Evolutionary conservation across 2,329 filamentous ascomycete species (phyloP).

Genomic region (Ophiosphaerella narmari): DNA sequence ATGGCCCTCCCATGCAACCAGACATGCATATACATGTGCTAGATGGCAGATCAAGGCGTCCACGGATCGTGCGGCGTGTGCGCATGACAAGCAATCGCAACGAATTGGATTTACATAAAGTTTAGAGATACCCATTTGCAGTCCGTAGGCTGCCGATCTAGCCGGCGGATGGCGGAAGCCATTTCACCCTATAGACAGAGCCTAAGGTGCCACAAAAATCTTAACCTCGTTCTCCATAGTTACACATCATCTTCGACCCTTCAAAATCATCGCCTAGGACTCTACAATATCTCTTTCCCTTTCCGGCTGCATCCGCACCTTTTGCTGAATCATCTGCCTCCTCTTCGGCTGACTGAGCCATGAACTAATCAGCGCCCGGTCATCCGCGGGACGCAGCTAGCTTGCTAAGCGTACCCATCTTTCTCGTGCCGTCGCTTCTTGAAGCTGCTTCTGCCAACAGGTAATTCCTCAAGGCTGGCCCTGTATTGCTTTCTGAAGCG

Average conservation of each 20-base stretch:
- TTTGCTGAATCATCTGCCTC: conserved; percentile 6
- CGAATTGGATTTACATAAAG: no score
- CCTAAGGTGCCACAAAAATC: not conserved
- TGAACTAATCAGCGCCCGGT: conserved; percentile 19
- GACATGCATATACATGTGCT: no score
- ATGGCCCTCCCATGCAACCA: no score
- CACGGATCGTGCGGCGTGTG: no score
- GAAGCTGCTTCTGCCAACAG: not conserved
- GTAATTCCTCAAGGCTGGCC: conserved; percentile 4
- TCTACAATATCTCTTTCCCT: conserved; percentile 3
- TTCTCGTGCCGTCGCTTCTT: conserved; percentile 7
- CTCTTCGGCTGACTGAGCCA: conserved; percentile 19
- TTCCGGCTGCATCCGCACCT: conserved; percentile 1
- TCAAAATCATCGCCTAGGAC: not conserved
- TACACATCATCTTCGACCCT: not conserved
- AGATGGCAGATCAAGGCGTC: no score
- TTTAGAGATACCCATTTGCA: no score
- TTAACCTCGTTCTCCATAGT: not conserved
- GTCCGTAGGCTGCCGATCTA: no score
- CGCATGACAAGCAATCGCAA: no score
- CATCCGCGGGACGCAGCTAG: conserved; percentile 20
- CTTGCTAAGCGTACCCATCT: conserved; percentile 17
- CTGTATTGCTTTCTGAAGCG: conserved; percentile 1
- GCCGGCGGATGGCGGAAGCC: conserved; percentile 1
- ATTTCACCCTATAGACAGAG: not conserved